Evolutionary conservation across 2,329 filamentous ascomycete species (phyloP).

Genomic region (Fusarium hostae): DNA sequence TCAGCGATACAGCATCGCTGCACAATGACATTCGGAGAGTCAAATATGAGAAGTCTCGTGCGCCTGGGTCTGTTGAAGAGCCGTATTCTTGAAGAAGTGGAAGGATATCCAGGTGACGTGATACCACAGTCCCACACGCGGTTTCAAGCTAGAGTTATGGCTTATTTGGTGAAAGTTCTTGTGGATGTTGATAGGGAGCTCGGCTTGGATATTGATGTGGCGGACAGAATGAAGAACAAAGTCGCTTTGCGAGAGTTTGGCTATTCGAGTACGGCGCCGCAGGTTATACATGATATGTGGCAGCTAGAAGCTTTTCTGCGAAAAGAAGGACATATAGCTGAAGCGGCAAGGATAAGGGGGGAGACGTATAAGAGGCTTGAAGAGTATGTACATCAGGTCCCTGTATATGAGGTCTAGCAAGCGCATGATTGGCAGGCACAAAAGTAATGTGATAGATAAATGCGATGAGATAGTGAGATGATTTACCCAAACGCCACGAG

Average conservation of each 20-base stretch:
- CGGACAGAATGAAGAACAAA: conserved; percentile 7
- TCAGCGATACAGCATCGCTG: conserved; percentile 25
- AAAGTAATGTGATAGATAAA: background rate
- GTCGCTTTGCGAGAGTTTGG: conserved; percentile 22
- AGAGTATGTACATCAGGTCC: conserved; percentile 2
- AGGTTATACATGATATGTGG: conserved; percentile 23
- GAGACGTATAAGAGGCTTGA: conserved; percentile 15
- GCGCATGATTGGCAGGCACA: background rate
- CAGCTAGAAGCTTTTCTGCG: conserved; percentile 7
- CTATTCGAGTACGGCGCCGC: background rate
- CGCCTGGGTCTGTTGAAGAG: conserved; percentile 5
- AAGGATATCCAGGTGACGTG: background rate
- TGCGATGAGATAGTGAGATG: background rate
- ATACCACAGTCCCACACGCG: background rate
- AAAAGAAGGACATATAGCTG: background rate
- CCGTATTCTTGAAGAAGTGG: background rate
- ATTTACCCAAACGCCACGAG: conserved; percentile 28
- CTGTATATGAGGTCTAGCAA: background rate
- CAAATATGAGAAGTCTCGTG: background rate
- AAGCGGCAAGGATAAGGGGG: conserved; percentile 3
- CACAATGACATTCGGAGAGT: background rate
- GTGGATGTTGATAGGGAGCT: conserved; percentile 4
- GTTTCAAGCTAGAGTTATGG: conserved; percentile 7
- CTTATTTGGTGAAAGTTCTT: conserved; percentile 17
- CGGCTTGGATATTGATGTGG: conserved; percentile 4